A percentile compares a stretch with the other conserved stretches of the same genome.
phyloP scores from a whole-genome alignment of 2,329 filamentous ascomycete species.

The Arthrobotrys iridis region DNA sequence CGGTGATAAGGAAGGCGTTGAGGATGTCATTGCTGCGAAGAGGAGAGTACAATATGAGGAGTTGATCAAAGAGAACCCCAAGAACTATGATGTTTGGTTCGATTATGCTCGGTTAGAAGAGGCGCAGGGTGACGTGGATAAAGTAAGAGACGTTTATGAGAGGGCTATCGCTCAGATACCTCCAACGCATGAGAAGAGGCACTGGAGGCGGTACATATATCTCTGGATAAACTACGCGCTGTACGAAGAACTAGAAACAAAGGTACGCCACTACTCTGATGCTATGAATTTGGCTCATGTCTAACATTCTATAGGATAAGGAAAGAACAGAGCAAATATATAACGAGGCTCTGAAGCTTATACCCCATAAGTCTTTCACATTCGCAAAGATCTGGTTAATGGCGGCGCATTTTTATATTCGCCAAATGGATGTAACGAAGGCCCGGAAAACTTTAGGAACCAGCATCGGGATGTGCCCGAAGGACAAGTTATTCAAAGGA shows the following conservation, averaged over 20 bases:
- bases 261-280: slow-evolving; percentile 60
- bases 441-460: slow-evolving; percentile 87
- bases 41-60: slow-evolving; percentile 93
- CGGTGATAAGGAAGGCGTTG: slow-evolving; percentile 89
- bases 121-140: slow-evolving; percentile 79
- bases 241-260: slow-evolving; percentile 89
- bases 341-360: slow-evolving; percentile 82
- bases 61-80: slow-evolving; percentile 89
- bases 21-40: slow-evolving; percentile 95
- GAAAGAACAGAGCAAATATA: slow-evolving; percentile 89
- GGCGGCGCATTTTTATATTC: slow-evolving; percentile 91
- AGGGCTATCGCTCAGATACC: slow-evolving; percentile 94
- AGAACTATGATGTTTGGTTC: slow-evolving; percentile 98
- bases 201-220: slow-evolving; percentile 97
- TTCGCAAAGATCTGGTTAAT: slow-evolving; percentile 97
- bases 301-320: slow-evolving; percentile 65
- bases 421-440: slow-evolving; percentile 81
- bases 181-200: slow-evolving; percentile 93
- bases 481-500: slow-evolving; percentile 91
- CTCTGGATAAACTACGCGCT: slow-evolving; percentile 97
- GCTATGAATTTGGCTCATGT: background rate
- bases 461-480: slow-evolving; percentile 92
- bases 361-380: slow-evolving; percentile 96
- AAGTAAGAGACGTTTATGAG: slow-evolving; percentile 92
- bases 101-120: slow-evolving; percentile 94